Conservation (phyloP, 768 basidiomycete species). For the Vararia minispora region DNA sequence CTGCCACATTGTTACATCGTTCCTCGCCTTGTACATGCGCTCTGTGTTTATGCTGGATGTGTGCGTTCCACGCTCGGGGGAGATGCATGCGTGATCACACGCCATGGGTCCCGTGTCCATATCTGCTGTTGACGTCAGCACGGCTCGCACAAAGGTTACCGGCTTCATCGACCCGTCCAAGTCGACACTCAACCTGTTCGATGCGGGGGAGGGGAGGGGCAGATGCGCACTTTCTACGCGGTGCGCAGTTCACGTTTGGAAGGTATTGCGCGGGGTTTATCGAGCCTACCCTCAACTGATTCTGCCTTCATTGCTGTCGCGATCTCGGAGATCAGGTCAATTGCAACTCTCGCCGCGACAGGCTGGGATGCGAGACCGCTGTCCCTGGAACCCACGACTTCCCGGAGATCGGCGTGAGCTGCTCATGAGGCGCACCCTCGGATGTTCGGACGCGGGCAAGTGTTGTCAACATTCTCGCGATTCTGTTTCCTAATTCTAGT, state of each 20-base stretch:
- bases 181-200: too few species aligned
- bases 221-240: conserved; percentile 38
- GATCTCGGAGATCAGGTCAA: conserved; percentile 31
- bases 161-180: conserved; percentile 23
- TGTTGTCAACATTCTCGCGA: too few species aligned
- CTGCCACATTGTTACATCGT: too few species aligned
- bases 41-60: not conserved
- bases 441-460: too few species aligned
- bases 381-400: conserved; percentile 38
- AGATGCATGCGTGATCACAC: too few species aligned
- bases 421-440: too few species aligned
- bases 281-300: conserved; percentile 31
- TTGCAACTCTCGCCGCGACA: conserved; percentile 41
- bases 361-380: conserved; percentile 28
- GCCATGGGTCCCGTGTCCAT: too few species aligned
- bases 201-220: conserved; percentile 40
- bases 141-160: conserved; percentile 10
- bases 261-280: too few species aligned
- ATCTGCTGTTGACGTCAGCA: too few species aligned
- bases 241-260: conserved; percentile 41
- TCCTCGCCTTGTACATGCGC: too few species aligned
- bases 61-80: not conserved
- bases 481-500: too few species aligned
- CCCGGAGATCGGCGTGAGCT: conserved; percentile 22
- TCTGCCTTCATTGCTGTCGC: conserved; percentile 42